Conservation (phyloP, 108 stramenopile species). For the Nitzschia sp. region DNA sequence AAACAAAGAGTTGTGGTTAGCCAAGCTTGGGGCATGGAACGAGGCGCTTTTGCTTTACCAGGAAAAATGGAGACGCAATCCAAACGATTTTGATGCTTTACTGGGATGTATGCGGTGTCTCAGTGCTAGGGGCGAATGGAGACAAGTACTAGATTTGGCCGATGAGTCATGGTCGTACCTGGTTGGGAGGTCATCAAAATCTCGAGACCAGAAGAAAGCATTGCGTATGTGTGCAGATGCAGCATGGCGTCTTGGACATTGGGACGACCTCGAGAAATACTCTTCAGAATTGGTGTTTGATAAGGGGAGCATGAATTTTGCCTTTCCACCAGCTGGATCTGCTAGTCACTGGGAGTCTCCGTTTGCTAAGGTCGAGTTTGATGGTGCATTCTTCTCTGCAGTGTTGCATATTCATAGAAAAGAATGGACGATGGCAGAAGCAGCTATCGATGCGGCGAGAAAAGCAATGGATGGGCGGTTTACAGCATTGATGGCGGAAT, state of each 20-base stretch:
- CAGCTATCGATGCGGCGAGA: slow-evolving; percentile 81
- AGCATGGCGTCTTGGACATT: slow-evolving; percentile 90
- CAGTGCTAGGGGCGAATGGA: slow-evolving; percentile 94
- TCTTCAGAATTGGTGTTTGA: slow-evolving; percentile 63
- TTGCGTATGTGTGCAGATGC: slow-evolving; percentile 86
- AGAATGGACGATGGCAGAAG: slow-evolving; percentile 74
- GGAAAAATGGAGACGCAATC: slow-evolving; percentile 71
- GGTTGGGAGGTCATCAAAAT: slow-evolving; percentile 24
- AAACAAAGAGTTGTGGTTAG: slow-evolving; percentile 88
- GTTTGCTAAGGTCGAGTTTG: slow-evolving; percentile 66
- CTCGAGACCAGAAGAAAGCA: slow-evolving; percentile 60
- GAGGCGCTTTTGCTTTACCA: slow-evolving; percentile 88
- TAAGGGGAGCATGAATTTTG: slow-evolving; percentile 10
- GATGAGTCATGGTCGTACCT: slow-evolving; percentile 61
- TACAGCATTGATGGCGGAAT: slow-evolving; percentile 85
- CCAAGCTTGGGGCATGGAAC: slow-evolving; percentile 94
- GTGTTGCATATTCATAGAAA: slow-evolving; percentile 87
- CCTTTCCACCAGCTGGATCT: slow-evolving; percentile 6
- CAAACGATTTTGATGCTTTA: slow-evolving; percentile 77
- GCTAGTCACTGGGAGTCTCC: slow-evolving; percentile 20
- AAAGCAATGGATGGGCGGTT: slow-evolving; percentile 87
- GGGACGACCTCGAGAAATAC: slow-evolving; percentile 90
- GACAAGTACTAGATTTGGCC: slow-evolving; percentile 80
- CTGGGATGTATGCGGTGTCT: slow-evolving; percentile 95
- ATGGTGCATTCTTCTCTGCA: slow-evolving; percentile 92